phyloP scores from a whole-genome alignment of 306 rosid species.

The Malus fusca region DNA sequence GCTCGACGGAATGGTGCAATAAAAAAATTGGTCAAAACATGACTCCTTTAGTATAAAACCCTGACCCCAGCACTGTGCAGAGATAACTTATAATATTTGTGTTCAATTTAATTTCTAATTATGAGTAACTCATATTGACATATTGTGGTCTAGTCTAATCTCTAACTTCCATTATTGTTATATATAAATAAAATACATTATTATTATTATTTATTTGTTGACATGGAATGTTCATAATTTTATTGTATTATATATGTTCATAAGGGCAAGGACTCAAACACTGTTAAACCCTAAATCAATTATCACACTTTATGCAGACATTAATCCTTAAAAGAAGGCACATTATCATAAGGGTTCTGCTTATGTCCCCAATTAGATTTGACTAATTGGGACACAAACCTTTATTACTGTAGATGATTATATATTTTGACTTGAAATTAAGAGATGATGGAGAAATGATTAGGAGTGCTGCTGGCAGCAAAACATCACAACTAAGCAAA shows the following conservation, averaged over 20 bases:
- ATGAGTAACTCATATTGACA: too few relatives aligned
- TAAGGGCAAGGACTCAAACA: not conserved
- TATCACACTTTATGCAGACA: not conserved
- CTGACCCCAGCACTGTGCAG: too few relatives aligned
- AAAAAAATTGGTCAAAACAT: too few relatives aligned
- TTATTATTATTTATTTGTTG: too few relatives aligned
- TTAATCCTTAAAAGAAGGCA: not conserved
- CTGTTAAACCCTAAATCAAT: not conserved
- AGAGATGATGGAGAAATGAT: conserved; percentile 61
- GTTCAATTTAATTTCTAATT: too few relatives aligned
- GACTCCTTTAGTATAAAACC: too few relatives aligned
- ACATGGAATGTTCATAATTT: not conserved
- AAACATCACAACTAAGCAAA: conserved; percentile 25
- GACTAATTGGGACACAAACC: conserved; percentile 9
- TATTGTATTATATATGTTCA: not conserved
- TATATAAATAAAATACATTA: too few relatives aligned
- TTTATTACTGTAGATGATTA: conserved; percentile 16
- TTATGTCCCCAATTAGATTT: conserved; percentile 13
- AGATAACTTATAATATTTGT: too few relatives aligned
- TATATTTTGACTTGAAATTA: conserved; percentile 37
- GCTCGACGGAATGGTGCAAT: too few relatives aligned
- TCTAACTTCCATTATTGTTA: too few relatives aligned
- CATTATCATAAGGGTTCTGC: not conserved
- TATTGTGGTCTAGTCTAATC: too few relatives aligned
- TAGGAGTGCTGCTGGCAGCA: conserved; percentile 24